Evolutionary conservation across 345 rosid species (phyloP), one percentile per base, ranked within the genome.

Genomic region (Heritiera littoralis): DNA sequence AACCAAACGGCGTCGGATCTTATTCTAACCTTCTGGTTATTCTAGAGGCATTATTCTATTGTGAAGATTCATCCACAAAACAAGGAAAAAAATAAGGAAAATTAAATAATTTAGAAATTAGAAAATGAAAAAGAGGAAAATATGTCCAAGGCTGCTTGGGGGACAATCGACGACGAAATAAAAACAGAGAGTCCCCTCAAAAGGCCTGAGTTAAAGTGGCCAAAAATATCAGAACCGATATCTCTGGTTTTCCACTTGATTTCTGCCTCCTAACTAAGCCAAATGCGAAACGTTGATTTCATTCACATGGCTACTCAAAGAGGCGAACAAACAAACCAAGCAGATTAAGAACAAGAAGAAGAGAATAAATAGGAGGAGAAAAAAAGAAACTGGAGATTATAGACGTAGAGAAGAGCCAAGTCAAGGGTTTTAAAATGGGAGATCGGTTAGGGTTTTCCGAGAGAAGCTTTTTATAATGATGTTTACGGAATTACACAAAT

Each of bases 251-350:
- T 17, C 18, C 38, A 11, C 41, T 78, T 43, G 52, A 58, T 85
- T 15, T 85, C 49, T 61, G 88, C 86, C 84, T 72, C 84, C 79
- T 76, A 83, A 83, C 88, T 83, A 80, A 80, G 64, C 88, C 84
- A 71, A 60, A 43, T 75, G 75, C 66, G 75, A 82, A 68, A 73
- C 63, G 18, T 1, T 0, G 41, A 11, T 23, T 52, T 35, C 35
- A 73, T 72, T 72, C 83, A 75, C 83, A 80, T 41, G 87, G 78
- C 85, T 75, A 85, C 87, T 85, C 87, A 80, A 78, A 85, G 85
- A 85, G 87, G 85, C 87, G 45, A 59, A 32, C 3, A 61, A n/a
- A 0, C 0, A 56, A 17, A 32, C 11, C 1, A n/a, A 54, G n/a
- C 15, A 15, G 8, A 49, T 35, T 35, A 35, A 35, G 38, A 35